These are phyloP conservation scores for Benincasa hispida DNA, from an alignment of 306 rosid species.

Conservation along the genomic window DNA sequence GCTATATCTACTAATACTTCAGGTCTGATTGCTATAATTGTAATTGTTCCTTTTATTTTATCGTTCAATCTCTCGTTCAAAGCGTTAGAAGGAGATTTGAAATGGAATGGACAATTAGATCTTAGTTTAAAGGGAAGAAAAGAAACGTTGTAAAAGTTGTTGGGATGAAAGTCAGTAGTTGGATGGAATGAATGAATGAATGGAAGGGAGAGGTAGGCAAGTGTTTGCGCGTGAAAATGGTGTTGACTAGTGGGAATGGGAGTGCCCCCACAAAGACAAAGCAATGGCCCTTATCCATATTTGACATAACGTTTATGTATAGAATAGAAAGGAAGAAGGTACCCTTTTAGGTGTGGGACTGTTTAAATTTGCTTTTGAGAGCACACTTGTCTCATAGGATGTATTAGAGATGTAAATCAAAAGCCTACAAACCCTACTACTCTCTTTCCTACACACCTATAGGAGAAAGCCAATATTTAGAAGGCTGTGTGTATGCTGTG, in stretches of 20 bases:
- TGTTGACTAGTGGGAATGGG: background rate
- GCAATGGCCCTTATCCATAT: background rate
- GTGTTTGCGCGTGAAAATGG: conserved; percentile 3
- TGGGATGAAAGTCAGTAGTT: background rate
- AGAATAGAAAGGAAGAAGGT: background rate
- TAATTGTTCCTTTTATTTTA: too few relatives aligned
- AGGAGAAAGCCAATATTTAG: conserved; percentile 1
- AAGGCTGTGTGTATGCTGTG: background rate
- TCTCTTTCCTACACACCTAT: background rate
- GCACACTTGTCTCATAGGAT: background rate
- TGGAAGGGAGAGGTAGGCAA: background rate
- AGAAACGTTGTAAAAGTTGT: background rate
- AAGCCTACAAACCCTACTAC: background rate
- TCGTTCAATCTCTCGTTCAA: too few relatives aligned
- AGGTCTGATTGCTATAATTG: too few relatives aligned
- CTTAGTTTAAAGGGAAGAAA: too few relatives aligned
- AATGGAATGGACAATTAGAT: too few relatives aligned
- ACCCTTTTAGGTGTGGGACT: background rate
- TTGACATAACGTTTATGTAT: background rate
- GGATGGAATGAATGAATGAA: conserved; percentile 3
- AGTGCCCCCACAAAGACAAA: conserved; percentile 7
- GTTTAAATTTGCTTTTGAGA: background rate
- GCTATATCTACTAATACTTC: too few relatives aligned
- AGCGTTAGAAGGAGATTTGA: background rate
- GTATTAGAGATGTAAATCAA: background rate